Evolutionary conservation across 2,329 filamentous ascomycete species (phyloP), one percentile per base, ranked within the genome.

Genomic region (Fusarium sp.): DNA sequence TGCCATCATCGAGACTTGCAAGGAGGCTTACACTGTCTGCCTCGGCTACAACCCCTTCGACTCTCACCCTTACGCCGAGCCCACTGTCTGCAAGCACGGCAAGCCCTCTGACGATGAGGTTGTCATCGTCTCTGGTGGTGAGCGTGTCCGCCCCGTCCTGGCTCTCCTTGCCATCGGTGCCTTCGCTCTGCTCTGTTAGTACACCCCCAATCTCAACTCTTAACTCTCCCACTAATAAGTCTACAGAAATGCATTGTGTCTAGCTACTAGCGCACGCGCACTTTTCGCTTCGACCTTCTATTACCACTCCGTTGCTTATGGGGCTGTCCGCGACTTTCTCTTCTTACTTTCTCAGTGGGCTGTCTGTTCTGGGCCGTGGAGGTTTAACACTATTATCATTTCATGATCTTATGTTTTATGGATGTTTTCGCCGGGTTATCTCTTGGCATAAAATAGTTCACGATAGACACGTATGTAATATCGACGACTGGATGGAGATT

Each of bases 111-210:
- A 10, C 8, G 67, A 70, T 30, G 67, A 71, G n/a, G 43, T 60
- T 46, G 67, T 70, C 53, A 67, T 71, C 27, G 67, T 70, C 24
- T 64, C 43, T 22, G 58, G 67, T 10, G 58, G 67, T 24, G 67
- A 70, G 43, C 51, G 43, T 20, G 46, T 70, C 32, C 67, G 63
- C 52, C 67, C 67, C 15, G 67, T 58, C 24, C 67, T 70, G 48
- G 67, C 63, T 43, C 67, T 70, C 30, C 45, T 70, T 51, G 63
- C 44, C 20, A 43, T 70, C 34, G 67, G 67, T 47, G 58, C 54
- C n/a, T 18, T 67, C n/a, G 67, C 62, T 52, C 67, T 70, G 24
- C 49, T 70, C 25, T 70, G 67, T 70, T 34, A 70, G 67, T 70
- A 34, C 12, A 18, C 15, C 16, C 22, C 24, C 15, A 27, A 32